These are phyloP conservation scores for Coffea humblotiana DNA, from an alignment of 305 asterid genomes.

Conservation along the genomic window DNA sequence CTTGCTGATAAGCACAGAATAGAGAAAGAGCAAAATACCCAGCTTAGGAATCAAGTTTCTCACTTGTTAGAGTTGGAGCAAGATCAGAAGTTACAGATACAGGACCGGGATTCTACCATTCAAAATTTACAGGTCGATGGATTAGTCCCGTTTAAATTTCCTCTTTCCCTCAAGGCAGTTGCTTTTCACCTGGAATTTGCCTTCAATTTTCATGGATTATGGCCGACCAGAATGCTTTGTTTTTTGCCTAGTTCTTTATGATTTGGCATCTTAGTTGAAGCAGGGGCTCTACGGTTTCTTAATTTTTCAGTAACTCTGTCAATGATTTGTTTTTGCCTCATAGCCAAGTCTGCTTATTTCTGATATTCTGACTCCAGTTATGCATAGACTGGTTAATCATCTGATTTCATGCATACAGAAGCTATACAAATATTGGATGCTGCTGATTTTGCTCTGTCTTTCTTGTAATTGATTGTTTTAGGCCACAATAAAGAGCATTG, in stretches of 20 bases:
- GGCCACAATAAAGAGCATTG: conserved; percentile 75
- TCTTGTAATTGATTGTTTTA: conserved; percentile 31
- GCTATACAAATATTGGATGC: background rate
- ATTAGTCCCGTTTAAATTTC: background rate
- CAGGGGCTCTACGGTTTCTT: background rate
- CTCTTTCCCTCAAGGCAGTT: background rate
- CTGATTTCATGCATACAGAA: background rate
- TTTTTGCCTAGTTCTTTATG: background rate
- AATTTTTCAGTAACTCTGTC: background rate
- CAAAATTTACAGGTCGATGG: conserved; percentile 77
- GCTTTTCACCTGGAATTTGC: background rate
- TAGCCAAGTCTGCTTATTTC: too few relatives aligned
- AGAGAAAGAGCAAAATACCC: conserved; percentile 91
- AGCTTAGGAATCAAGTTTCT: conserved; percentile 73
- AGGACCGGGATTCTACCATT: conserved; percentile 74
- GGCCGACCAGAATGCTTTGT: background rate
- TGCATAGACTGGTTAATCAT: background rate
- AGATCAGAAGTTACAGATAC: conserved; percentile 74
- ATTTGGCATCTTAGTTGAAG: background rate
- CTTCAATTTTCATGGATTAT: background rate
- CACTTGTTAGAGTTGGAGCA: conserved; percentile 78
- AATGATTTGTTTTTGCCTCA: background rate
- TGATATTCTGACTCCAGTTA: background rate
- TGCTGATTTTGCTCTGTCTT: background rate
- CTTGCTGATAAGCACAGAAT: conserved; percentile 67